Evolutionary conservation across 441 rosid genomes (phyloP).

Genomic region (Biscutella laevigata): DNA sequence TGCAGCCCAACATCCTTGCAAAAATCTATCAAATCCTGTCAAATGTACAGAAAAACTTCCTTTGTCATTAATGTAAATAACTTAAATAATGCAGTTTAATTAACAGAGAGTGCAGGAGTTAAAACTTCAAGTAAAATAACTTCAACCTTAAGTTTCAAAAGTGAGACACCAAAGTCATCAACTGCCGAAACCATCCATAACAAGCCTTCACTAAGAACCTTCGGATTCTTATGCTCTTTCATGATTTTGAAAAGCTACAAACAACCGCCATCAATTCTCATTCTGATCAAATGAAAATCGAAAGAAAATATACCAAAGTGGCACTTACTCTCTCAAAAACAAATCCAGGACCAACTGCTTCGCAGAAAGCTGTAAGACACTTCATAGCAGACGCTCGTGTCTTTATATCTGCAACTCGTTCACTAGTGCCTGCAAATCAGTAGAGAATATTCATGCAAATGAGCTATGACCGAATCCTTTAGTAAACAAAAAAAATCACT

Average conservation of each 20-base stretch:
- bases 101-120: neutral
- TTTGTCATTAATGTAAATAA: slow-evolving; percentile 6
- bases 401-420: slow-evolving; percentile 96
- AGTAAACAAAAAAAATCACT: too few relatives aligned
- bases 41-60: slow-evolving; percentile 9
- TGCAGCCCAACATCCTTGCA: slow-evolving; percentile 97
- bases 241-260: slow-evolving; percentile 83
- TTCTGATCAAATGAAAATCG: slow-evolving; percentile 3
- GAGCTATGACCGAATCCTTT: too few relatives aligned
- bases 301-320: slow-evolving; percentile 2
- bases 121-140: slow-evolving; percentile 2
- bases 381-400: slow-evolving; percentile 97
- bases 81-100: slow-evolving; percentile 5
- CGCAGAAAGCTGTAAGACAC: slow-evolving; percentile 81
- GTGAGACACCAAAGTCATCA: slow-evolving; percentile 91
- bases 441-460: slow-evolving; percentile 19
- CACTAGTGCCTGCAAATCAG: slow-evolving; percentile 66
- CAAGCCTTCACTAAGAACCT: slow-evolving; percentile 98
- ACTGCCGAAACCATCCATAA: slow-evolving; percentile 94
- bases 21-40: slow-evolving; percentile 90
- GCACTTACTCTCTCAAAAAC: slow-evolving; percentile 81
- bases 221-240: slow-evolving; percentile 99
- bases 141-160: slow-evolving; percentile 81
- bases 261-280: slow-evolving; percentile 13
- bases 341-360: slow-evolving; percentile 98